phyloP scores from a whole-genome alignment of 169 alveolate genomes.

The Plasmodium sp. region DNA sequence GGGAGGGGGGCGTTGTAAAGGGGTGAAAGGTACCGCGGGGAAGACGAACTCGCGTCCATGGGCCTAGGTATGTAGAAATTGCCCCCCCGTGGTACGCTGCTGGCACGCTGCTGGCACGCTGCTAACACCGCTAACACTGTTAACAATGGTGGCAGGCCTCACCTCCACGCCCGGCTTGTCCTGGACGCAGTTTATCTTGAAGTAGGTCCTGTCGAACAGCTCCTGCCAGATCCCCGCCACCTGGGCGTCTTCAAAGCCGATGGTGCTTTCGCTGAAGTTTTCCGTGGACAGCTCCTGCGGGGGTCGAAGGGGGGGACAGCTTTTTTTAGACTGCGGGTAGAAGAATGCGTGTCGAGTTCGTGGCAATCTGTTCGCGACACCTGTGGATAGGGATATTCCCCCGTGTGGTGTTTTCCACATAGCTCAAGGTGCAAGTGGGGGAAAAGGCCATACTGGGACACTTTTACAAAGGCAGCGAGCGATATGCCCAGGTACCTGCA shows the following conservation, averaged over 20 bases:
- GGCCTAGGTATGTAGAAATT: background rate
- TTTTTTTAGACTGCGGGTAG: background rate
- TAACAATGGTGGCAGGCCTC: background rate
- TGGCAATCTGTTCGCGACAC: background rate
- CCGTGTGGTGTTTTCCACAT: background rate
- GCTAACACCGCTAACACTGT: background rate
- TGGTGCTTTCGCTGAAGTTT: constrained; percentile 91
- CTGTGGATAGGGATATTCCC: background rate
- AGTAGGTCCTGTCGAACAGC: constrained; percentile 87
- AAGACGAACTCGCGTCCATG: background rate
- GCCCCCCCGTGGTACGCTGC: background rate
- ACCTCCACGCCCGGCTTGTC: constrained; percentile 88
- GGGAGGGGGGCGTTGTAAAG: background rate
- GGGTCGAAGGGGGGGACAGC: background rate
- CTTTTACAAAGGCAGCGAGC: background rate
- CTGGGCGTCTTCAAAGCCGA: constrained; percentile 85
- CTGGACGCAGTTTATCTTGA: constrained; percentile 87
- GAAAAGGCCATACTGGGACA: background rate
- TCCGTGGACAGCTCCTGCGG: constrained; percentile 87
- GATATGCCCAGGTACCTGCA: background rate
- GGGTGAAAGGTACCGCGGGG: background rate
- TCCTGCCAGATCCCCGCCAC: constrained; percentile 81
- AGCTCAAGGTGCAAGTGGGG: background rate
- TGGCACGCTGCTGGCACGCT: background rate
- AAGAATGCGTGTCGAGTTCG: background rate